Evolutionary conservation across 371 early-diverging fungal species (phyloP).

Genomic region (Syncephalastrum monosporum): DNA sequence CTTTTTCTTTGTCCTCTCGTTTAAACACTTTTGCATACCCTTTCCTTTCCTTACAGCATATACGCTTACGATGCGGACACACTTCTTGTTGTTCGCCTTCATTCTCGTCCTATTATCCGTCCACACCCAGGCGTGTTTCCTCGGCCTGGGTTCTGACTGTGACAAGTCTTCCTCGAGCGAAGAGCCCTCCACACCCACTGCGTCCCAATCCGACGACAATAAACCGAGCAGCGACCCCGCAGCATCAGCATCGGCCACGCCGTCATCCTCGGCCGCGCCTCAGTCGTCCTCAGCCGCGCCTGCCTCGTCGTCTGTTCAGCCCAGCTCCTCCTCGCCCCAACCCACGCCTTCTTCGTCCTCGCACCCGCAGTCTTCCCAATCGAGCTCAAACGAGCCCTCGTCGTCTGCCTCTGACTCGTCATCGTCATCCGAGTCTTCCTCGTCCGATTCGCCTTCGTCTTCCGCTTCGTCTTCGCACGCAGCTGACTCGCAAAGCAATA

Average conservation of each 20-base stretch:
- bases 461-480: conserved; percentile 6
- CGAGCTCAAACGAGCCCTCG: too few relatives aligned
- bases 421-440: background rate
- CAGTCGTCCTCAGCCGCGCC: conserved; percentile 3
- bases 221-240: background rate
- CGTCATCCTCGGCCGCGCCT: background rate
- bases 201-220: conserved; percentile 3
- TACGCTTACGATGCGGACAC: conserved; percentile 8
- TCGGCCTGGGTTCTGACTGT: conserved; percentile 8
- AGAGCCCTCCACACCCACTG: conserved; percentile 1
- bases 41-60: conserved; percentile 8
- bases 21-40: conserved; percentile 7
- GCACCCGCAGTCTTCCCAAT: background rate
- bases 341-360: background rate
- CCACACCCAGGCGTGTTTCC: conserved; percentile 14
- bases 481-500: background rate
- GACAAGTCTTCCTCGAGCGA: conserved; percentile 4
- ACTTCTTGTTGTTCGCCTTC: conserved; percentile 13
- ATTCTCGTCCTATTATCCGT: conserved; percentile 11
- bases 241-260: conserved; percentile 4
- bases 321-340: conserved; percentile 1
- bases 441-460: conserved; percentile 6
- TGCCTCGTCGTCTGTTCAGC: conserved; percentile 7
- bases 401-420: background rate
- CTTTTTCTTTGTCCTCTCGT: conserved; percentile 7